Conservation (phyloP, 1,284 basidiomycete genomes). For the Schizophyllum amplum region DNA sequence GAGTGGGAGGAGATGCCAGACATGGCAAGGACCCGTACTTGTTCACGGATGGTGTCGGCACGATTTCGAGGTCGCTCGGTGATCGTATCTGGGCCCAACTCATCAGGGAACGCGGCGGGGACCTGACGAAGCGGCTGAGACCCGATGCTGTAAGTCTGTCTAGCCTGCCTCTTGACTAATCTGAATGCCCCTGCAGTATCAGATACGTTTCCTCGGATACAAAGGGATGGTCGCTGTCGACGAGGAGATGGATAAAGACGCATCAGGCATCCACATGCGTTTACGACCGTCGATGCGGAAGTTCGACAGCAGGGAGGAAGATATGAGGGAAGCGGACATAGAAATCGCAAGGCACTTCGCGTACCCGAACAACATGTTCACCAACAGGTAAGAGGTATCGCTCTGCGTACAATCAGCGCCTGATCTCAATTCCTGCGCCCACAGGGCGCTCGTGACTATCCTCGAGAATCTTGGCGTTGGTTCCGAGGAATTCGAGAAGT, state of each 20-base stretch:
- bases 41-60: conserved; percentile 74
- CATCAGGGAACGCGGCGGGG: conserved; percentile 26
- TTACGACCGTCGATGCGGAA: conserved; percentile 70
- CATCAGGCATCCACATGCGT: conserved; percentile 42
- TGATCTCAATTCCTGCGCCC: not conserved
- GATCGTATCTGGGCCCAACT: conserved; percentile 47
- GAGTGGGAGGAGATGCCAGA: conserved; percentile 44
- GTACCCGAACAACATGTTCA: conserved; percentile 45
- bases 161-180: not conserved
- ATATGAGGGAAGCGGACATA: conserved; percentile 43
- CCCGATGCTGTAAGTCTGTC: conserved; percentile 31
- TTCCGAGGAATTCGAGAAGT: conserved; percentile 40
- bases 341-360: conserved; percentile 64
- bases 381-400: conserved; percentile 44
- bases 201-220: conserved; percentile 71
- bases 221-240: conserved; percentile 72
- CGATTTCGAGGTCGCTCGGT: conserved; percentile 54
- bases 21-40: conserved; percentile 14
- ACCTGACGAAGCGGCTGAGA: conserved; percentile 41
- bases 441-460: not conserved
- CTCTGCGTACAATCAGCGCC: not conserved
- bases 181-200: conserved; percentile 38
- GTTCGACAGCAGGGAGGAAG: conserved; percentile 43
- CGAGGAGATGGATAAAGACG: conserved; percentile 31
- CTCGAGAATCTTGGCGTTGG: conserved; percentile 58